Evolutionary conservation across 2,329 filamentous ascomycete genomes (phyloP).

Genomic region (Paecilomyces fulvus): DNA sequence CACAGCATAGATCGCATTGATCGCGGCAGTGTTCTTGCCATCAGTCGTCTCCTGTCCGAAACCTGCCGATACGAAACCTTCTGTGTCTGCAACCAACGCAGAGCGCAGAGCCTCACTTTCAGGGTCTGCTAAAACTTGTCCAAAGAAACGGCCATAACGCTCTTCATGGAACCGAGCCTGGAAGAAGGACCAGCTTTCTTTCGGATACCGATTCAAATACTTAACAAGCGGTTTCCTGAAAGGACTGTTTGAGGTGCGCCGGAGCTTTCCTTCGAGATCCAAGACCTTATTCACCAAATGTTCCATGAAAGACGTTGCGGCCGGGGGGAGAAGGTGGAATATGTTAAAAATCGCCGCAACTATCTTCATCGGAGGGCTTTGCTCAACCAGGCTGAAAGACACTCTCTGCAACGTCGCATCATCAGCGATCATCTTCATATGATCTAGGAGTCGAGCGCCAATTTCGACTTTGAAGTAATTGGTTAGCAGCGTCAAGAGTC

Average conservation of each 20-base stretch:
- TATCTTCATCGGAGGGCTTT: constrained; percentile 86
- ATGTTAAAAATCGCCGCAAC: constrained; percentile 93
- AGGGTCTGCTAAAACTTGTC: constrained; percentile 70
- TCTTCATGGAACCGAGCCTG: constrained; percentile 72
- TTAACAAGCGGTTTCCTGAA: constrained; percentile 86
- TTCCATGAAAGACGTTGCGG: constrained; percentile 85
- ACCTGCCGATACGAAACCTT: constrained; percentile 59
- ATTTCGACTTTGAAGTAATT: constrained; percentile 99
- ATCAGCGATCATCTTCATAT: constrained; percentile 85
- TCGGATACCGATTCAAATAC: constrained; percentile 87
- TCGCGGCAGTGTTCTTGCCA: constrained; percentile 64
- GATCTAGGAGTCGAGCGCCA: constrained; percentile 81
- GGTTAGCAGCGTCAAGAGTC: constrained; percentile 80
- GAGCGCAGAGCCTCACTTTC: constrained; percentile 68
- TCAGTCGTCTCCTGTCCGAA: constrained; percentile 56
- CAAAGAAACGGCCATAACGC: constrained; percentile 82
- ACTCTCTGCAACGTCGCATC: constrained; percentile 72
- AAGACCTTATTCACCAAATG: constrained; percentile 84
- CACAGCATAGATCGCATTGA: constrained; percentile 82
- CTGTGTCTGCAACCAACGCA: constrained; percentile 63
- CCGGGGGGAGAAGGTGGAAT: constrained; percentile 87
- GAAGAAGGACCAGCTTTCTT: constrained; percentile 76
- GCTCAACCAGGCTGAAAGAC: constrained; percentile 90
- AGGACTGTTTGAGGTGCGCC: constrained; percentile 81
- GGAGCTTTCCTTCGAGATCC: constrained; percentile 73